Base-by-base conservation (phyloP, 176 grass and related monocot species). In the Typha latifolia region DNA sequence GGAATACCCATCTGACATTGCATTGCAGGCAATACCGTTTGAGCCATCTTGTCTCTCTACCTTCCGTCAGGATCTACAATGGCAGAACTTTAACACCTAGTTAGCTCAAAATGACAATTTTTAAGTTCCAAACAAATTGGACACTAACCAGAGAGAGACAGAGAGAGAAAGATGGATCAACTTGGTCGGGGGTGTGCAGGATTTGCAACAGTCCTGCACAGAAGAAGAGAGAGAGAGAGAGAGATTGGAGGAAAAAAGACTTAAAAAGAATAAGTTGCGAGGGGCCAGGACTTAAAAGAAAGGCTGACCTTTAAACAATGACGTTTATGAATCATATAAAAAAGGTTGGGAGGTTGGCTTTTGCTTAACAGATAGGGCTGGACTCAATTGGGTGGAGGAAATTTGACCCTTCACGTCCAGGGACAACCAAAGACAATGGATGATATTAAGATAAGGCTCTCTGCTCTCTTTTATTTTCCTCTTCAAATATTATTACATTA, bases 21-120 rank as follows among this genome's bases (percentile, higher is more conserved):
- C 84, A 90, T 90, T 63, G 89, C 76, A 43, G 89, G 86, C 47
- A 99, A 81, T 75, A 94, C 73, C 66, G 82, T 90, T 70, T 94
- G 86, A 55, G 89, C 95, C 95, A 99, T 99, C 48, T 47, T 62
- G 4, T 32, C 32, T 14, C 13, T 12, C 61, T 43, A 47, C 55
- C 51, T 24, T 47, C 62, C 51, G 31, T 49, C 2, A 67, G 66
- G 66, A 79, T 73, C 89, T 91, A 49, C 68, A 71, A 10, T 53
- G 4, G 13, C 57, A 65, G 4, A n/a, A 21, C 12, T 47, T 19
- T 61, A 43, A 3, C 32, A 49, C 1, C 63, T 69, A 21, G 27
- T 29, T 29, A 29, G 27, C 27, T 29, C 49, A 55, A 31, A 62
- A 62, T 23, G 47, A 43, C 22, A 23, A 3, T 29, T 29, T 2